Evolutionary conservation across 2,329 filamentous ascomycete genomes (phyloP), one percentile per base, ranked within the genome.

Genomic region (Teratosphaeria nubilosa): DNA sequence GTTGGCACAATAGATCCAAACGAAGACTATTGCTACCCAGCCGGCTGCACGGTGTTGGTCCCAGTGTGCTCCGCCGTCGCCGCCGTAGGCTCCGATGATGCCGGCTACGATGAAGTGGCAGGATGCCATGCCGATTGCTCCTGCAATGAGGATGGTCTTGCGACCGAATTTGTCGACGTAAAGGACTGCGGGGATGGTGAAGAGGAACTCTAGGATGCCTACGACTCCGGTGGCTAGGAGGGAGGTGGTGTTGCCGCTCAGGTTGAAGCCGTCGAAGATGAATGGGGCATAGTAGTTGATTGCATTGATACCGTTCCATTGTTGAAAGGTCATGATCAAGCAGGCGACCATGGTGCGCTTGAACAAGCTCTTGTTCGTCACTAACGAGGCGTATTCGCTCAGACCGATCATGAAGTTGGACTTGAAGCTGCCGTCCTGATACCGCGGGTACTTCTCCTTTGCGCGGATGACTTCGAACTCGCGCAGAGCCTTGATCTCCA

Each of bases 401-500:
- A 59, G 50, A 7, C 63, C 63, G 31, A 64, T 64, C 58, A 63
- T 58, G 56, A 64, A 62, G 50, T 64, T 63, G 51, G 61, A 63
- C 58, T 63, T 64, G 53, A 59, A 59, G 25, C 45, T 56, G 37
- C 62, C 62, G 41, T 66, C 62, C 34, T 64, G 62, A 22, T 62
- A 62, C 22, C 86, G 77, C 0, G 87, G 87, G 70, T 87, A 90
- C 25, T 85, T 78, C 61, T 86, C 83, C 55, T 53, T 79, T 9
- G 86, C 77, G 1, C 82, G 83, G 51, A 83, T 81, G 72, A 89
- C 87, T 71, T 91, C 87, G 62, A 91, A 92, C 22, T 87, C 71
- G 0, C 83, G 84, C 68, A 89, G 85, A 0, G 88, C 87, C 70
- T 89, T 88, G 73, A 91, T 91, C 68, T 91, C 88, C n/a, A 90